Base-by-base conservation (phyloP, 2,329 filamentous ascomycete genomes). In the Lachnellula hyalina region DNA sequence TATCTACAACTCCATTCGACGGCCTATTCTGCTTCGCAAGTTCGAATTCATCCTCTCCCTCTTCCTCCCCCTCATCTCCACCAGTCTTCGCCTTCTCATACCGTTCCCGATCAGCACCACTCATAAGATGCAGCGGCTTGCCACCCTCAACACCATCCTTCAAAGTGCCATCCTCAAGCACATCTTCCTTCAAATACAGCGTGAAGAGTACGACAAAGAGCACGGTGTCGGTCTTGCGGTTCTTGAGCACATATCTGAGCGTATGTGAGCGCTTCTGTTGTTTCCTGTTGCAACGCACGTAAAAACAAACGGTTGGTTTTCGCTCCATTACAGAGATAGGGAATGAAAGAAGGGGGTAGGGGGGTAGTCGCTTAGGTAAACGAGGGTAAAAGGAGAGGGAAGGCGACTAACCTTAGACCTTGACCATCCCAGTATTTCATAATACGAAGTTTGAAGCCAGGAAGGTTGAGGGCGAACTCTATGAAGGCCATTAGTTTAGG, bases 231-330 rank as follows among this genome's bases (percentile, higher is more conserved):
- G 89, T 93, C 21, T 77, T 72, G 57, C 83, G 83, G 72, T 96
- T 89, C 68, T 92, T 93, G 67, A 97, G 80, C 55, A 95, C 90
- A 73, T 97, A 96, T 80, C 92, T 92, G 74, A 95, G 82, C 63
- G 85, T 80, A 74, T 95, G 89, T 76, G 89, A 87, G 77, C 88
- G 89, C 62, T 68, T 69, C 53, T 62, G 62, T 36, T 60, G 57
- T 63, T 58, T 62, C 61, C 63, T 67, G 53, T 51, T 55, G 40
- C 21, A 38, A 15, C 19, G n/a, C 19, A 19, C 36, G 49, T 34
- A 65, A 61, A 67, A 51, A 63, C 15, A 36, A 35, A 32, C 14
- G 25, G 50, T 49, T 56, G 53, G 65, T 41, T 15, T 54, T 40
- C 25, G 34, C 14, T 38, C 9, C n/a, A 47, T 28, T 19, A 38